A percentile compares a stretch with the other conserved stretches of the same genome.
Evolutionary conservation across 2,329 filamentous ascomycete genomes (phyloP).

Genomic region (Apiospora marii): DNA sequence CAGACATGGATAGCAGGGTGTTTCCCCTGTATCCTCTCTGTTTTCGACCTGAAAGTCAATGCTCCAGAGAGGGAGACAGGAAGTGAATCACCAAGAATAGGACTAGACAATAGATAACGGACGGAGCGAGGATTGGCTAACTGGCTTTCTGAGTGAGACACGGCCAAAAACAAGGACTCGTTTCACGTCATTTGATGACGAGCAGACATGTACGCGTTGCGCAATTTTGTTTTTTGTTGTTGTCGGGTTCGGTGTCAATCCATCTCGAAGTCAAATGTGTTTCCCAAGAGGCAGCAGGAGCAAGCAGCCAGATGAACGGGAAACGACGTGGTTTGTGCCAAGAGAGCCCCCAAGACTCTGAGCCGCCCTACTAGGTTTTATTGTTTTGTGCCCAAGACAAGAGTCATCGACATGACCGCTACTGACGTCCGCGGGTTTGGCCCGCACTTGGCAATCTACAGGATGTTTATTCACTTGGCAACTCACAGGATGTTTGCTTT

Average conservation of each 20-base stretch:
- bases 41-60: neutral
- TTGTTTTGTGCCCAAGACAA: conserved; percentile 2
- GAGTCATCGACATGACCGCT: neutral
- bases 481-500: neutral
- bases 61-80: neutral
- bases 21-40: neutral
- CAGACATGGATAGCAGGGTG: neutral
- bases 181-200: conserved; percentile 3
- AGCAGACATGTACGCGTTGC: neutral
- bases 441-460: conserved; percentile 4
- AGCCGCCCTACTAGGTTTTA: conserved; percentile 8
- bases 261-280: neutral
- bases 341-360: conserved; percentile 1
- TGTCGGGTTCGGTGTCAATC: neutral
- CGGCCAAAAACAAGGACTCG: neutral
- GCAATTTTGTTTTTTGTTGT: neutral
- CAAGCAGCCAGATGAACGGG: neutral
- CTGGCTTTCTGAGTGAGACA: neutral
- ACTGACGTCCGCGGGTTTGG: conserved; percentile 11
- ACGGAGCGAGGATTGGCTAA: neutral
- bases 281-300: neutral
- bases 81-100: neutral
- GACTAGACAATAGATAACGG: neutral
- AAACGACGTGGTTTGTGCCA: conserved; percentile 10
- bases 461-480: neutral